Evolutionary conservation across 805 yeast genomes (phyloP).

Genomic region (Saccharomycopsis lassenensis): DNA sequence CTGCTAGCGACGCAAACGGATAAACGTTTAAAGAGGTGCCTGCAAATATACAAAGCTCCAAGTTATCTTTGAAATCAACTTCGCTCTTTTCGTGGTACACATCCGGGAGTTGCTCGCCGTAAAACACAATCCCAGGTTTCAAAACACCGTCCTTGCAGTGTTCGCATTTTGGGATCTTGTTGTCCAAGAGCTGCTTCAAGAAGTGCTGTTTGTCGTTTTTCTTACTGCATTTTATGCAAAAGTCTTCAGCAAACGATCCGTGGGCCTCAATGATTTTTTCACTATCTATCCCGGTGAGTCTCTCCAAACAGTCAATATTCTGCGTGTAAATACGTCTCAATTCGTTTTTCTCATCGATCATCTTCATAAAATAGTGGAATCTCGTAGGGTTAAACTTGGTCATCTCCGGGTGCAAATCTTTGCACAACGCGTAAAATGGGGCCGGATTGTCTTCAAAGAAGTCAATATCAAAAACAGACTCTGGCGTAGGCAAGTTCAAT

Average conservation of each 20-base stretch:
- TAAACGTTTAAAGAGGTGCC: conserved; percentile 86
- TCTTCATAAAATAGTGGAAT: conserved; percentile 63
- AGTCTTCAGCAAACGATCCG: conserved; percentile 81
- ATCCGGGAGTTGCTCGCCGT: conserved; percentile 78
- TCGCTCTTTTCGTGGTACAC: conserved; percentile 65
- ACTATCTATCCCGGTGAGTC: conserved; percentile 64
- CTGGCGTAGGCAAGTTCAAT: conserved; percentile 79
- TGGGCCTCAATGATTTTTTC: conserved; percentile 79
- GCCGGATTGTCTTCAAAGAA: conserved; percentile 65
- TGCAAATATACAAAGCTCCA: conserved; percentile 73
- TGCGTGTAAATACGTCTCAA: conserved; percentile 77
- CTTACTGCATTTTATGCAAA: conserved; percentile 64
- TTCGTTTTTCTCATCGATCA: conserved; percentile 52
- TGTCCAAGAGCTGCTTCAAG: conserved; percentile 21
- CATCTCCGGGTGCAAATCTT: conserved; percentile 60
- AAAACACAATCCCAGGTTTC: conserved; percentile 90
- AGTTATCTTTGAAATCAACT: conserved; percentile 29
- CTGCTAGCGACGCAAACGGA: conserved; percentile 82
- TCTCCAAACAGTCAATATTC: conserved; percentile 85
- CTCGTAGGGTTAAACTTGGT: conserved; percentile 77
- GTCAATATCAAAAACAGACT: conserved; percentile 89
- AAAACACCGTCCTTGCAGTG: conserved; percentile 59
- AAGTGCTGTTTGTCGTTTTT: conserved; percentile 25
- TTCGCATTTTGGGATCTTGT: conserved; percentile 43
- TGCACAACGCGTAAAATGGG: conserved; percentile 77